A percentile compares a stretch with the other conserved stretches of the same genome.
Conservation (phyloP, 768 basidiomycete genomes). For the Lactarius hatsudake region DNA sequence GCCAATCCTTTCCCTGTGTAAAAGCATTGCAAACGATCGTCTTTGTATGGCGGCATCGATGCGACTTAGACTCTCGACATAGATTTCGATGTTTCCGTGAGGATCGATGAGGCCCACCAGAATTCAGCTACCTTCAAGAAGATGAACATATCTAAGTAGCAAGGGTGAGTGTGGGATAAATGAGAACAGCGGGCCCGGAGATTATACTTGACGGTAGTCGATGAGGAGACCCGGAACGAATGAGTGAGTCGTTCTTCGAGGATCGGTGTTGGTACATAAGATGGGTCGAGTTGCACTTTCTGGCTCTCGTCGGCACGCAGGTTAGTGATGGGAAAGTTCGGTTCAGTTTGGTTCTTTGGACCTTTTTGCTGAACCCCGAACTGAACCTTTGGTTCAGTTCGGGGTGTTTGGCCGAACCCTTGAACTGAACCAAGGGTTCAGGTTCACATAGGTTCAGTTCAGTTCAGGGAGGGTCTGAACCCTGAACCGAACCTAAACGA, state of each 20-base stretch:
- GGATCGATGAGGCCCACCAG: conserved; percentile 15
- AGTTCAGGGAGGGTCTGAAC: too few relatives aligned
- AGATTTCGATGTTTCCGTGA: conserved; percentile 13
- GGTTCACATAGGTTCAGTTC: too few relatives aligned
- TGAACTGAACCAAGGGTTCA: too few relatives aligned
- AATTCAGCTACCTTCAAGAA: conserved; percentile 20
- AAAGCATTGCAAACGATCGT: background rate
- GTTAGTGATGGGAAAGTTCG: too few relatives aligned
- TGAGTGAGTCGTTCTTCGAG: background rate
- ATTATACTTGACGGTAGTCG: conserved; percentile 6
- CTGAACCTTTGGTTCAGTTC: too few relatives aligned
- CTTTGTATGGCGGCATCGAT: conserved; percentile 12
- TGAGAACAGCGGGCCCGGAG: too few relatives aligned
- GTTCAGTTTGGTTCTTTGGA: too few relatives aligned
- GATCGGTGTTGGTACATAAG: conserved; percentile 17
- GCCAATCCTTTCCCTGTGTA: conserved; percentile 51
- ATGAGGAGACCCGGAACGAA: too few relatives aligned
- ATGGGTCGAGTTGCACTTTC: conserved; percentile 20
- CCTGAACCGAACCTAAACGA: too few relatives aligned
- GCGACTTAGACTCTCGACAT: conserved; percentile 13
- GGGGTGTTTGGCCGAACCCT: too few relatives aligned
- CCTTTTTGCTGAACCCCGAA: too few relatives aligned
- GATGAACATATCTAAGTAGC: conserved; percentile 16
- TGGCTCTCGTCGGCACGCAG: conserved; percentile 17
- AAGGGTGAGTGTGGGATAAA: background rate